A percentile compares a stretch with the other conserved stretches of the same genome.
phyloP scores from a whole-genome alignment of 2,329 filamentous ascomycete species.

The Aspergillus eucalypticola region DNA sequence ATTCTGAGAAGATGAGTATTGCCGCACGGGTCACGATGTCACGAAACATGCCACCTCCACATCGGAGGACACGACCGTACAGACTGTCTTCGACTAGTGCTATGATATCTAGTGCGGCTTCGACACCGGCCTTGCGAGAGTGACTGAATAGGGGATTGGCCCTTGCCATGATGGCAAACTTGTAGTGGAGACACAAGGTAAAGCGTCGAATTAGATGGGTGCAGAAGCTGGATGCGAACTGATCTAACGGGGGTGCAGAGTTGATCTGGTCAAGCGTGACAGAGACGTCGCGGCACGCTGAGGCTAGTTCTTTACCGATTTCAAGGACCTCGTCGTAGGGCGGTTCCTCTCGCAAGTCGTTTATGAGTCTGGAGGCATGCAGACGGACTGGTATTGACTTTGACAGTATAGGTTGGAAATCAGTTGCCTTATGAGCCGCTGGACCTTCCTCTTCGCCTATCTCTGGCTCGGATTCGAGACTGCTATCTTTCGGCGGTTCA shows the following conservation, averaged over 20 bases:
- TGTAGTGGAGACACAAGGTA: conserved; percentile 23
- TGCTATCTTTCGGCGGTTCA: conserved; percentile 23
- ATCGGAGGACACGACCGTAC: conserved; percentile 25
- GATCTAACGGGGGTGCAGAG: not conserved
- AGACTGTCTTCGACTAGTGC: conserved; percentile 26
- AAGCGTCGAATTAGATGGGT: conserved; percentile 26
- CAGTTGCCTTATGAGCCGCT: not conserved
- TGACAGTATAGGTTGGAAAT: conserved; percentile 14
- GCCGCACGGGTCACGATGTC: conserved; percentile 28
- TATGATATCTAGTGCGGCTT: conserved; percentile 27
- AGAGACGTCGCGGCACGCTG: conserved; percentile 11
- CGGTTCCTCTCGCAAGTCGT: conserved; percentile 23
- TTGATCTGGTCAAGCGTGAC: not conserved
- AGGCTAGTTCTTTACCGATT: conserved; percentile 18
- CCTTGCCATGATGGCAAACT: conserved; percentile 26
- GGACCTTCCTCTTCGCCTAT: not conserved
- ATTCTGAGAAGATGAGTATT: conserved; percentile 23
- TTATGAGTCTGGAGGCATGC: conserved; percentile 17
- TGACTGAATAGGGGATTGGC: conserved; percentile 27
- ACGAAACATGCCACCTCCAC: conserved; percentile 33
- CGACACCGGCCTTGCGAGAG: conserved; percentile 29
- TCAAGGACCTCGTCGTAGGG: conserved; percentile 24
- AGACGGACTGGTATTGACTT: conserved; percentile 19
- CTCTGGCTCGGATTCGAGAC: conserved; percentile 16
- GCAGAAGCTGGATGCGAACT: conserved; percentile 21